These are phyloP conservation scores for Colletotrichum shisoi DNA, from an alignment of 2,329 filamentous ascomycete species.

Conservation along the genomic window DNA sequence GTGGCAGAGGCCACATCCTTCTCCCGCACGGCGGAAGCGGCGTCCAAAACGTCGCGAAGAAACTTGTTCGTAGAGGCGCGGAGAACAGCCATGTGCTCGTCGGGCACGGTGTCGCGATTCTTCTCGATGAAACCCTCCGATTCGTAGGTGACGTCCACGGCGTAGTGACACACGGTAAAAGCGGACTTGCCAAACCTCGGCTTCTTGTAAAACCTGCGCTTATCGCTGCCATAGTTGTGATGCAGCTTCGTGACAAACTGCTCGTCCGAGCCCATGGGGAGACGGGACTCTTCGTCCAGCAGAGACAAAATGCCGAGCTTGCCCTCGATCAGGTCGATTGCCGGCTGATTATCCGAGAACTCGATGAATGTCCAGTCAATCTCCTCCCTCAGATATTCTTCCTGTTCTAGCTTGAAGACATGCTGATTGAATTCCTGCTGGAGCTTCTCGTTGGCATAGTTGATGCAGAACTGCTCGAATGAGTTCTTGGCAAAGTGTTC, in stretches of 20 bases:
- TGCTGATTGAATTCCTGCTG: constrained; percentile 99
- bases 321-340: constrained; percentile 97
- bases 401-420: constrained; percentile 98
- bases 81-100: constrained; percentile 96
- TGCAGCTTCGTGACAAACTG: constrained; percentile 97
- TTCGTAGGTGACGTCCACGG: constrained; percentile 96
- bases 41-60: constrained; percentile 82
- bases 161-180: constrained; percentile 98
- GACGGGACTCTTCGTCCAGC: constrained; percentile 92
- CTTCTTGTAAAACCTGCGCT: constrained; percentile 98
- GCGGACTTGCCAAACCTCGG: constrained; percentile 95
- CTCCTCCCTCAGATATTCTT: constrained; percentile 94
- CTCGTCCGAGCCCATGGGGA: constrained; percentile 97
- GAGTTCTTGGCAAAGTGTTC: constrained; percentile 99
- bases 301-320: constrained; percentile 93
- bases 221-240: constrained; percentile 87
- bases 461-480: constrained; percentile 99
- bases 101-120: constrained; percentile 97
- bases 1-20: constrained; percentile 76
- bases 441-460: constrained; percentile 98
- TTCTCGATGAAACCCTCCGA: constrained; percentile 99
- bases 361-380: constrained; percentile 99
- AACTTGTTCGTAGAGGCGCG: constrained; percentile 85
- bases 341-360: constrained; percentile 98
- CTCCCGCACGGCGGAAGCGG: constrained; percentile 85